These are phyloP conservation scores for Oidiodendron maius DNA, from an alignment of 495 filamentous ascomycete genomes.

Conservation along the genomic window DNA sequence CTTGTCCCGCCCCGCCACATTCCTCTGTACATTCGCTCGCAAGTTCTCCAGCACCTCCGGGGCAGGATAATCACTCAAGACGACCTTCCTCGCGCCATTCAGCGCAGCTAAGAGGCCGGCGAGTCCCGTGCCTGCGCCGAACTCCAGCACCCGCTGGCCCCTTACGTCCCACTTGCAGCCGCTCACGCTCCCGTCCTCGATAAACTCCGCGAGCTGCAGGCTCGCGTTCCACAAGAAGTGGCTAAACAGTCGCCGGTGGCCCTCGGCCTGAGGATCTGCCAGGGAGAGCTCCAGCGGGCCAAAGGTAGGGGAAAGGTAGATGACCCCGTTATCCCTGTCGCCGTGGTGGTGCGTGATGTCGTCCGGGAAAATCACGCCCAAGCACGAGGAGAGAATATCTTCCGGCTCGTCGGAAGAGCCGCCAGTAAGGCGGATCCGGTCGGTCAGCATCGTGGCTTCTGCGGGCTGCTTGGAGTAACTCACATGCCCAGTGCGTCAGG, in stretches of 20 bases:
- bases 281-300: constrained; percentile 37
- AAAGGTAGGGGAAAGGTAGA: constrained; percentile 60
- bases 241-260: constrained; percentile 61
- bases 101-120: constrained; percentile 63
- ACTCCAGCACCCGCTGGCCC: constrained; percentile 38
- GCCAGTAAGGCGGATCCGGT: constrained; percentile 33
- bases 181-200: constrained; percentile 48
- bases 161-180: constrained; percentile 24
- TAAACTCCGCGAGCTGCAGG: constrained; percentile 61
- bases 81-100: constrained; percentile 55
- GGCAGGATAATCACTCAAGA: constrained; percentile 74
- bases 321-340: constrained; percentile 42
- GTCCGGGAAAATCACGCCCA: constrained; percentile 71
- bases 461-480: too few relatives aligned
- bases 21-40: constrained; percentile 51
- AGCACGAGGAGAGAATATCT: constrained; percentile 58
- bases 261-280: constrained; percentile 49
- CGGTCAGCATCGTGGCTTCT: constrained; percentile 26
- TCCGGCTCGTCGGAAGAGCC: constrained; percentile 37
- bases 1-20: constrained; percentile 30
- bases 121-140: constrained; percentile 66
- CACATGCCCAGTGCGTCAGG: too few relatives aligned
- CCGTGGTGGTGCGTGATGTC: constrained; percentile 70
- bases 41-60: constrained; percentile 56
- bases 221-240: constrained; percentile 88